A percentile compares a stretch with the other conserved stretches of the same genome.
Conservation (phyloP, 345 rosid species). For the Gossypium rotundifolium region DNA sequence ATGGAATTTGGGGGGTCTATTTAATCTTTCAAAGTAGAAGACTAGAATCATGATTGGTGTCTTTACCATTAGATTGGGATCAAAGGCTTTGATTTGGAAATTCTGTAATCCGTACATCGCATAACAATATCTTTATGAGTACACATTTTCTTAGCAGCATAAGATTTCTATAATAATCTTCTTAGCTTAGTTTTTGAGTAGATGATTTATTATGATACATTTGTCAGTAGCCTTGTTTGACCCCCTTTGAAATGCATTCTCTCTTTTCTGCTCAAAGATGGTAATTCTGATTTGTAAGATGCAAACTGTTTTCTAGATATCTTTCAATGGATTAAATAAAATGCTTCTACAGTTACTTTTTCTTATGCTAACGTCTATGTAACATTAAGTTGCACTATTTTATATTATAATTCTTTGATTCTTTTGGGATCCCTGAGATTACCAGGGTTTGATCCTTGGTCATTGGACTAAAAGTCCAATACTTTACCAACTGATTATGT, state of each 20-base stretch:
- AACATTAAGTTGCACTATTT: not conserved
- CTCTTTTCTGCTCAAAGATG: conserved; percentile 3
- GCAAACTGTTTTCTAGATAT: not conserved
- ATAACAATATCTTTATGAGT: not conserved
- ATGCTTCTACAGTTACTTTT: not conserved
- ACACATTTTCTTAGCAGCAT: not conserved
- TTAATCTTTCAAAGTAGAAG: not conserved
- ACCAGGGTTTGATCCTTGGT: not conserved
- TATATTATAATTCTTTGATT: not conserved
- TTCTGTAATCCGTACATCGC: not conserved
- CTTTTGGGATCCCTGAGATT: not conserved
- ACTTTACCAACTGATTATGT: not conserved
- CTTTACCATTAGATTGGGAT: not conserved
- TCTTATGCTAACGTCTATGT: not conserved
- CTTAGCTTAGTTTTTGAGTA: not conserved
- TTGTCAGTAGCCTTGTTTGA: not conserved
- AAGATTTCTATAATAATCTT: not conserved
- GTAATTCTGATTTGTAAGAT: not conserved
- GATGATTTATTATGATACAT: not conserved
- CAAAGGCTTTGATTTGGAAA: not conserved
- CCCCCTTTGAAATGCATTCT: not conserved
- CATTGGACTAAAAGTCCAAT: not conserved
- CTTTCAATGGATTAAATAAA: not conserved
- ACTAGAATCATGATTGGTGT: not conserved
- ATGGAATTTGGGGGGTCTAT: not conserved